These are phyloP conservation scores for Candida neerlandica DNA, from an alignment of 1,139 yeast genomes.

Conservation along the genomic window DNA sequence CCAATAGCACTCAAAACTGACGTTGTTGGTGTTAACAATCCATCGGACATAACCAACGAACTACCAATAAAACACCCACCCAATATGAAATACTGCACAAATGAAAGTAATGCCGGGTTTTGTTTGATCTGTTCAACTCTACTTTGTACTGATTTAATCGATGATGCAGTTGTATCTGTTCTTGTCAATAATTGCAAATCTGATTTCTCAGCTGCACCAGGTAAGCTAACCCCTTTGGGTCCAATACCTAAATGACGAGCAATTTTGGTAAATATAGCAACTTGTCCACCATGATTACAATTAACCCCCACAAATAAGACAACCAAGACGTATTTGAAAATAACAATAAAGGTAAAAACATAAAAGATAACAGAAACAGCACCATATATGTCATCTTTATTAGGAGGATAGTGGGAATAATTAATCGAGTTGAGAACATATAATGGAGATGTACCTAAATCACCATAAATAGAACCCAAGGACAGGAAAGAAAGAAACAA, in stretches of 20 bases:
- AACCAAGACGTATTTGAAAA: constrained; percentile 51
- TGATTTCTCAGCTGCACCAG: constrained; percentile 37
- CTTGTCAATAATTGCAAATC: constrained; percentile 42
- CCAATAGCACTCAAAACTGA: constrained; percentile 57
- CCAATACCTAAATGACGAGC: constrained; percentile 52
- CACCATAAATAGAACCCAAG: constrained; percentile 64
- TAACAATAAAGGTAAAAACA: constrained; percentile 54
- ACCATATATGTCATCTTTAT: constrained; percentile 47
- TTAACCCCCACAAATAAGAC: constrained; percentile 55
- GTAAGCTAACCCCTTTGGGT: constrained; percentile 47
- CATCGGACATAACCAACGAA: constrained; percentile 58
- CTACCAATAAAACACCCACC: constrained; percentile 56
- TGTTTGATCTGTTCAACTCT: constrained; percentile 21
- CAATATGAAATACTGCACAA: constrained; percentile 35
- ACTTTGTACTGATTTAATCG: constrained; percentile 22
- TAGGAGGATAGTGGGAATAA: constrained; percentile 31
- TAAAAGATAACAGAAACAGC: constrained; percentile 57
- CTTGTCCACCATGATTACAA: constrained; percentile 64
- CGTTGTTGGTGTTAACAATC: constrained; percentile 62
- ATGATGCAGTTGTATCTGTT: constrained; percentile 38
- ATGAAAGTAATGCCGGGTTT: constrained; percentile 25
- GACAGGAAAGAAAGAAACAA: constrained; percentile 34
- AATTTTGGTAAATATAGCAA: constrained; percentile 60
- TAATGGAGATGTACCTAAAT: constrained; percentile 62
- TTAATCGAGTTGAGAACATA: constrained; percentile 53